Base-by-base conservation (phyloP, 1,284 basidiomycete species). In the Sanghuangporus baumii region DNA sequence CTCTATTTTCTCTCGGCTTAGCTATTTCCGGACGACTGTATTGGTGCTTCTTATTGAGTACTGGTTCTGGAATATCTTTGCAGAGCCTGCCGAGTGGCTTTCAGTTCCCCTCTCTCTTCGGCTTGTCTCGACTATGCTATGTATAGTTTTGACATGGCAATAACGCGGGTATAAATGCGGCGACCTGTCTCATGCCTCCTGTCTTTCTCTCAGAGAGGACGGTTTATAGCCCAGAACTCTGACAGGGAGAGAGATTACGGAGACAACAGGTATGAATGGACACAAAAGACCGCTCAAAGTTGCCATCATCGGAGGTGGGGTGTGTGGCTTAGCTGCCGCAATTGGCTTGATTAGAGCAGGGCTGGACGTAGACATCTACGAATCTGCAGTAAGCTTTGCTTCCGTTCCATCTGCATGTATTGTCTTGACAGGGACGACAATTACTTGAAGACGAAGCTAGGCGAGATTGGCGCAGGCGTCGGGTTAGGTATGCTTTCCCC, bases 381-480 rank as follows among this genome's bases (percentile, higher is more conserved):
- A 85, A 70, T 76, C 81, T 60, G 78, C 82, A 54, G 81, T 75
- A 61, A 61, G 65, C 26, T 31, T 31, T 31, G 26, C 26, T 31
- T 54, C 9, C 58, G 6, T 48, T 46, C 64, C 48, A 26, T 47
- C 8, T 38, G 9, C 56, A 41, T 14, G 18, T 18, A n/a, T 26
- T 6, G 31, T 12, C n/a, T 8, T 16, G 50, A 34, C 23, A 12
- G 16, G 34, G 12, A 48, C 31, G 12, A 36, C n/a, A 9, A n/a
- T 43, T 18, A 3, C 34, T 34, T 50, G n/a, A 56, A 81, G 79
- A 65, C 76, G 5, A 72, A 75, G 56, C 82, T 82, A 64, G 75
- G 74, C 23, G 79, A 83, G 68, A 75, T 84, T 46, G 82, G 82
- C 6, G 81, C 83, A 20, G 82, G 82, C 0, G 76, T 85, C 38